phyloP scores from a whole-genome alignment of 805 yeast species.

The Kodamaea laetipori region DNA sequence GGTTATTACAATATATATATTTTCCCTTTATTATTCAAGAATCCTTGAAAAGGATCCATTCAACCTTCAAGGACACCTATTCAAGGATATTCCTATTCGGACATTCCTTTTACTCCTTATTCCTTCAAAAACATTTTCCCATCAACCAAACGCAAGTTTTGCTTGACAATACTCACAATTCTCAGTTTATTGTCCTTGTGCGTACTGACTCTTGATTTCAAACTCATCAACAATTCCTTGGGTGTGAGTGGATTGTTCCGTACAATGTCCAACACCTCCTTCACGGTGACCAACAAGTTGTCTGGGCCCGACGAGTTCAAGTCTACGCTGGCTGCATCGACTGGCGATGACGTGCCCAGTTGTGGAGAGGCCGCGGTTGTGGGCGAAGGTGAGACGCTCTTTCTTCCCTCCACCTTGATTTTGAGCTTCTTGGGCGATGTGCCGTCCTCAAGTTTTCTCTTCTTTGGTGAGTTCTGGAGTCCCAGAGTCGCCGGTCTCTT shows the following conservation, averaged over 20 bases:
- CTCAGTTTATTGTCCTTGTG: slow-evolving; percentile 65
- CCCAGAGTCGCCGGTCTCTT: slow-evolving; percentile 31
- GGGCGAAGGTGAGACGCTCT: slow-evolving; percentile 20
- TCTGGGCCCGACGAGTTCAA: slow-evolving; percentile 41
- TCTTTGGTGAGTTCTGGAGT: slow-evolving; percentile 29
- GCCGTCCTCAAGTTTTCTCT: slow-evolving; percentile 42
- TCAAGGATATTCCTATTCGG: too few relatives aligned
- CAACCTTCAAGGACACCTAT: slow-evolving; percentile 3
- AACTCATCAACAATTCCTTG: slow-evolving; percentile 60
- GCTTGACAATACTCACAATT: slow-evolving; percentile 59
- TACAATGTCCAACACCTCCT: slow-evolving; percentile 69
- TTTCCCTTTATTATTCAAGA: not conserved
- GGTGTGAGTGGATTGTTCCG: slow-evolving; percentile 58
- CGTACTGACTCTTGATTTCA: slow-evolving; percentile 61
- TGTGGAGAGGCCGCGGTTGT: slow-evolving; percentile 14
- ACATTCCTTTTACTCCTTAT: too few relatives aligned
- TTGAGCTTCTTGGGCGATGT: slow-evolving; percentile 32
- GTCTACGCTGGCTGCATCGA: slow-evolving; percentile 21
- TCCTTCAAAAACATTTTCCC: slow-evolving; percentile 47
- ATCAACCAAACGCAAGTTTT: slow-evolving; percentile 55
- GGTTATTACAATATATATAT: not conserved
- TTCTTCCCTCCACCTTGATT: slow-evolving; percentile 18
- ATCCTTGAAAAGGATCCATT: not conserved
- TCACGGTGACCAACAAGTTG: slow-evolving; percentile 58
- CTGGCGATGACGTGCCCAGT: slow-evolving; percentile 12